Conservation (phyloP, 2,329 filamentous ascomycete species). For the Phoma sp. region DNA sequence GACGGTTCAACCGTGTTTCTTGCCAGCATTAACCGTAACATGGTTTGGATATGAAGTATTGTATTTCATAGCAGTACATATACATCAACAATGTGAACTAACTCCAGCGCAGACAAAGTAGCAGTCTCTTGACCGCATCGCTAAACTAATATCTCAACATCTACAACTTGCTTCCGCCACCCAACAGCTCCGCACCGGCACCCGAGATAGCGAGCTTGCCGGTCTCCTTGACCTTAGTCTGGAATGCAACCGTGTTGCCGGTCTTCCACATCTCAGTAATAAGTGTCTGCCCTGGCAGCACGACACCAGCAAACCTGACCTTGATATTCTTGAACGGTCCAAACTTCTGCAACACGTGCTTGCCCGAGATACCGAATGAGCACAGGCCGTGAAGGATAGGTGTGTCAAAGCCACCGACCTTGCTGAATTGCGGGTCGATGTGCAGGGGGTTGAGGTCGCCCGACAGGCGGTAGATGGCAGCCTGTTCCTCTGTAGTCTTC, state of each 20-base stretch:
- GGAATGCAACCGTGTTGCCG: constrained; percentile 79
- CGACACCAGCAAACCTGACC: constrained; percentile 86
- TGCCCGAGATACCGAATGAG: constrained; percentile 89
- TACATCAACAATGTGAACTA: background rate
- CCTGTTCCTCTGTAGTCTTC: constrained; percentile 88
- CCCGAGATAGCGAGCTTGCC: constrained; percentile 87
- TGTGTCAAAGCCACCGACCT: constrained; percentile 91
- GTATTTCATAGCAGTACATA: background rate
- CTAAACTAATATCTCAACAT: background rate
- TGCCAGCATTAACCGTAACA: no score
- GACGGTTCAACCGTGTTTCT: no score
- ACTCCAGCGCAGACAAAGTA: background rate
- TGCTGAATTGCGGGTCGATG: constrained; percentile 92
- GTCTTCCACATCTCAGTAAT: constrained; percentile 96
- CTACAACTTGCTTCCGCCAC: constrained; percentile 52
- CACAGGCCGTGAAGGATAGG: constrained; percentile 98
- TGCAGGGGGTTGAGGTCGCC: constrained; percentile 97
- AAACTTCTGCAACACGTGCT: constrained; percentile 85
- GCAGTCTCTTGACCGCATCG: constrained; percentile 1
- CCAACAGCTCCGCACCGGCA: constrained; percentile 78
- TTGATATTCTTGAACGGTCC: constrained; percentile 91
- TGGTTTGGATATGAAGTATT: background rate
- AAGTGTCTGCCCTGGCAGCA: constrained; percentile 86
- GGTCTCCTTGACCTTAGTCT: constrained; percentile 89
- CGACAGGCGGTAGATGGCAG: constrained; percentile 88